Evolutionary conservation across 2,329 filamentous ascomycete species (phyloP).

Genomic region (Achaetomium macrosporum): DNA sequence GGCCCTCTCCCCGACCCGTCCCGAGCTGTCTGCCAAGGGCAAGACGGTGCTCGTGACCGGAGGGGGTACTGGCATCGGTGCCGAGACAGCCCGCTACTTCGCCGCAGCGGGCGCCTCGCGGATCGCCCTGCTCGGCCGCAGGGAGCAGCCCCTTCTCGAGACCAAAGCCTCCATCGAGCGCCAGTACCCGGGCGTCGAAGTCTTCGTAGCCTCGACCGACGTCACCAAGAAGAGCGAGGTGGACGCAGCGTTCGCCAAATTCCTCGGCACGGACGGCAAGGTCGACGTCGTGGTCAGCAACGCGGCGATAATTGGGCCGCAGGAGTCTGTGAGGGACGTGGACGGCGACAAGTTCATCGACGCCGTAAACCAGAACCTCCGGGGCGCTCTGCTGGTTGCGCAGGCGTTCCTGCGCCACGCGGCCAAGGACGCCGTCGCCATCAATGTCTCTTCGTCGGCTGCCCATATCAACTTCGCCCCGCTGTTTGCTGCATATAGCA

Average conservation of each 20-base stretch:
- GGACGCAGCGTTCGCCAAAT: conserved; percentile 7
- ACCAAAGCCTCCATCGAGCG: conserved; percentile 11
- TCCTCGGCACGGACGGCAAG: conserved; percentile 4
- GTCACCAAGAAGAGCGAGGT: conserved; percentile 5
- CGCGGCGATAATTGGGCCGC: conserved; percentile 5
- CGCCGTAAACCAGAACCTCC: neutral
- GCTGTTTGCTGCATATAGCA: neutral
- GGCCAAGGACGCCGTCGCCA: neutral
- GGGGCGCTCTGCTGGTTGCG: neutral
- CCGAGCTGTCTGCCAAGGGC: conserved; percentile 16
- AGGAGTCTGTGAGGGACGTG: neutral
- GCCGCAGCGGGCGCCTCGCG: conserved; percentile 27
- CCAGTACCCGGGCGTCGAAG: neutral
- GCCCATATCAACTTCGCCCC: neutral
- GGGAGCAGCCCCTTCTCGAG: conserved; percentile 17
- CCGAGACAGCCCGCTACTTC: conserved; percentile 50
- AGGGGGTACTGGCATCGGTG: conserved; percentile 52
- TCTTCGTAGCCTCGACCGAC: conserved; percentile 11
- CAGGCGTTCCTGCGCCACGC: conserved; percentile 3
- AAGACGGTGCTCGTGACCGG: conserved; percentile 52
- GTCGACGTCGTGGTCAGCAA: conserved; percentile 19
- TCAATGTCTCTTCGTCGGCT: conserved; percentile 7
- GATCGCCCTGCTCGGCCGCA: conserved; percentile 31
- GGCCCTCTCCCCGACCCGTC: conserved; percentile 15
- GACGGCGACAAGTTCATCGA: neutral